Base-by-base conservation (phyloP, 192 early-diverging fungal genomes). In the Podochytrium sp. region DNA sequence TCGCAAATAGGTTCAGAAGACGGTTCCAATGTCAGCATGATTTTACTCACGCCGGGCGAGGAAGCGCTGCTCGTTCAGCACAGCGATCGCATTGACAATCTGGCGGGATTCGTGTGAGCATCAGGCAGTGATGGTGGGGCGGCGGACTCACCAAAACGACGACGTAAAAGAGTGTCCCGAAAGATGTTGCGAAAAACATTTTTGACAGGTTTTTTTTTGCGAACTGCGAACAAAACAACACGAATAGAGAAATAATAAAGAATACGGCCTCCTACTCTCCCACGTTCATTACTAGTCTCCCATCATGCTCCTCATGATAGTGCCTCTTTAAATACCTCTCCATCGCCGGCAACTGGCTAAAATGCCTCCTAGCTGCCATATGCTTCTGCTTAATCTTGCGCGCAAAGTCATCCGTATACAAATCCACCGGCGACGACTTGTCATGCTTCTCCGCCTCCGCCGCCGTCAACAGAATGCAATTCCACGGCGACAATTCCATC, bases 11-110 rank as follows among this genome's bases (percentile, higher is more conserved):
- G 79, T 77, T 49, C 34, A 65, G 29, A 38, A 25, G 57, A 27
- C 18, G 6, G 2, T 35, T 12, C 34, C 16, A 20, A 29, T 3
- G 32, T 14, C 27, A 20, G 68, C 32, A 40, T 20, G 42, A 41
- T 65, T 55, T 2, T 43, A 79, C 86, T 74, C 90, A 96, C 94
- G 94, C 77, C 92, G 83, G 7, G 93, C 92, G 27, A 97, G 84
- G 76, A 97, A 97, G 27, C 95, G 90, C 69, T 97, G 93, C 81
- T 97, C 95, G 76, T 93, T 93, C 52, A 97, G 78, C 60, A 97
- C 86, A 51, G 95, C 95, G 37, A 97, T 83, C 27, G 91, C 93
- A 79, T 97, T 97, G 70, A 96, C 66, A 29, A 51, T 16, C 66
- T 69, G 55, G n/a, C 12, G 16, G 27, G 14, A 27, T 0, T 6